Evolutionary conservation across 768 basidiomycete genomes (phyloP), one percentile per base, ranked within the genome.

Genomic region (Tulasnella sp.): DNA sequence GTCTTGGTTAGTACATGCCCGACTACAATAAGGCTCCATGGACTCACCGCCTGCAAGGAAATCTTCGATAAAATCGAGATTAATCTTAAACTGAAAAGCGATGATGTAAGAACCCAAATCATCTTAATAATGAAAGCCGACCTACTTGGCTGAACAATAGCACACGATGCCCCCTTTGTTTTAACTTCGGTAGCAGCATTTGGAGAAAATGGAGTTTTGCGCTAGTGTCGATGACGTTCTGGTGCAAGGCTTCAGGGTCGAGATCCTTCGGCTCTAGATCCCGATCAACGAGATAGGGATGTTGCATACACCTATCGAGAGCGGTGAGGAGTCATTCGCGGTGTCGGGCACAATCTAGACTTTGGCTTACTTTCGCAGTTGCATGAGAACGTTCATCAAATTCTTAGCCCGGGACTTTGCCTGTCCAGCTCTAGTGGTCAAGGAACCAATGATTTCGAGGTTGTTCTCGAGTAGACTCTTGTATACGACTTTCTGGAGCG

Each of bases 101-200:
- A 19, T 21, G 26, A 0, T 32, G 47, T 26, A 38, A 43, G 34
- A 61, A 61, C 34, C 19, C 49, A 44, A 49, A 7, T 26, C 15
- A 27, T 9, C 19, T 15, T 55, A 24, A 11, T 8, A 27, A 30
- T 27, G 38, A 23, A 19, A 27, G n/a, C 7, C 10, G 11, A 68
- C 75, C 53, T 63, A 89, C 93, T 75, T 95, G 93, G 69, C 89
- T 93, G 71, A 97, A 97, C 2, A 97, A 72, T 24, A 97, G 76
- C 29, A 97, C 82, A 24, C 94, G 84, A 73, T 96, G 93, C 0
- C 90, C 89, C 48, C 84, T 82, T 52, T 82, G 80, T 65, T 85
- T 86, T 43, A 97, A 76, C 69, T 88, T 91, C 1, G 90, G 89
- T 27, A 97, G 74, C 56, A 96, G 70, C 29, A 75, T 71, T 68